Evolutionary conservation across 2,329 filamentous ascomycete species (phyloP).

Genomic region (Trichoderma lentiforme): DNA sequence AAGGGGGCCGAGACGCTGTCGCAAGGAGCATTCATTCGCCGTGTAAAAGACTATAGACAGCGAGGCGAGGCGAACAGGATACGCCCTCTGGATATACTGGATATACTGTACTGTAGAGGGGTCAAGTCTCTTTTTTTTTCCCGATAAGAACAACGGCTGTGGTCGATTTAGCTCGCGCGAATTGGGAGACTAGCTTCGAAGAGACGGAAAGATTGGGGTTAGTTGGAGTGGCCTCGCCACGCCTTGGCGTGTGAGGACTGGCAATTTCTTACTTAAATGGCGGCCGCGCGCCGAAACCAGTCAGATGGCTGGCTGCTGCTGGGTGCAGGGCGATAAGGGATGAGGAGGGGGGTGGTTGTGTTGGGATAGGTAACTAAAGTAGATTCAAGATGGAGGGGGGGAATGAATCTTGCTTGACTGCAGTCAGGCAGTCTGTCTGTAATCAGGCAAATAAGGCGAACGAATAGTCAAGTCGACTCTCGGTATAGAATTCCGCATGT

Average conservation of each 20-base stretch:
- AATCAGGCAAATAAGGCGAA: background rate
- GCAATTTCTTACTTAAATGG: background rate
- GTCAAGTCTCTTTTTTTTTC: constrained; percentile 2
- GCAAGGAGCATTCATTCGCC: background rate
- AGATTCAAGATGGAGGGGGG: background rate
- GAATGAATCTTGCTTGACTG: background rate
- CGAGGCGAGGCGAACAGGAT: background rate
- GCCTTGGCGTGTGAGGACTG: background rate
- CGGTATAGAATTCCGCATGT: background rate
- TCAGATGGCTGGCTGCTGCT: background rate
- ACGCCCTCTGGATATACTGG: background rate
- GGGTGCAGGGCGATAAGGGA: constrained; percentile 15
- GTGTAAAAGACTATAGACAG: background rate
- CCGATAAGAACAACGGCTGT: constrained; percentile 17
- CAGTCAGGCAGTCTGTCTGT: background rate
- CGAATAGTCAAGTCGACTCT: background rate
- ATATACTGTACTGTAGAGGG: constrained; percentile 8
- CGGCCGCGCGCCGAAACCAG: constrained; percentile 7
- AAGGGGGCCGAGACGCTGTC: constrained; percentile 1
- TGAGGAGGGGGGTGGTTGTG: background rate
- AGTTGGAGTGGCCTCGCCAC: constrained; percentile 10
- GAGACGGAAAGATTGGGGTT: background rate
- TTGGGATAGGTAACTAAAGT: background rate
- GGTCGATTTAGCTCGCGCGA: constrained; percentile 17
- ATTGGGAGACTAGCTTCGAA: constrained; percentile 1